Base-by-base conservation (phyloP, 2,329 filamentous ascomycete genomes). In the Fonsecaea erecta region DNA sequence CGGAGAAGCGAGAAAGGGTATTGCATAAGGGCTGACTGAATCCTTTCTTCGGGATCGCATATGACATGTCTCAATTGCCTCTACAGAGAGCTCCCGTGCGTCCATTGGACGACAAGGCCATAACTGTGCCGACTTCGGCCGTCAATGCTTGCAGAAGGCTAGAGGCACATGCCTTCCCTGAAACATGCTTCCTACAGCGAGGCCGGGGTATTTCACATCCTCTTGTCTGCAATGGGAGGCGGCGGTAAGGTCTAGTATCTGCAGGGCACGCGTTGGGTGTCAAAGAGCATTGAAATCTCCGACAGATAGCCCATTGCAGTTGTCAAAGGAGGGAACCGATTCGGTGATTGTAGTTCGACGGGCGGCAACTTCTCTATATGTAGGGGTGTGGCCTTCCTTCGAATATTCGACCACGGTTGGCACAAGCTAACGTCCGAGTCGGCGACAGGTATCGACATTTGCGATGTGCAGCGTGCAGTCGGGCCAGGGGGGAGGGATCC, bases 21-120 rank as follows among this genome's bases (percentile, higher is more conserved):
- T 32, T 53, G 52, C 52, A 34, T 18, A 53, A 11, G 52, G 28
- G 28, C 52, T 53, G 52, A 53, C 52, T 18, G 30, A 32, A 32
- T 24, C 43, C 43, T 48, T 48, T 24, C 18, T 14, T 24, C 18
- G 16, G 43, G 21, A 24, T 26, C 18, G 26, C 43, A 48, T 14
- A 48, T 3, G 9, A 5, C 43, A 24, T 48, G 43, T 11, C 14
- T 48, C 18, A 14, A 48, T 48, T 1, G 18, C 26, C 18, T 12
- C 21, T 24, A 3, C 14, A 4, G 18, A 12, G 43, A 21, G 24
- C 9, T 24, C 11, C 9, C 12, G 18, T 26, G 18, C 21, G 18
- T 48, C 43, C 26, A 48, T 48, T 48, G 43, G 43, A 48, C 18
- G 26, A 9, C 2, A 48, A 48, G 43, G 43, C 43, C 2, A n/a